A percentile compares a stretch with the other conserved stretches of the same genome.
These are phyloP conservation scores for Pseudognaphalium luteoalbum DNA, from an alignment of 129 eudicot species.

Conservation along the genomic window DNA sequence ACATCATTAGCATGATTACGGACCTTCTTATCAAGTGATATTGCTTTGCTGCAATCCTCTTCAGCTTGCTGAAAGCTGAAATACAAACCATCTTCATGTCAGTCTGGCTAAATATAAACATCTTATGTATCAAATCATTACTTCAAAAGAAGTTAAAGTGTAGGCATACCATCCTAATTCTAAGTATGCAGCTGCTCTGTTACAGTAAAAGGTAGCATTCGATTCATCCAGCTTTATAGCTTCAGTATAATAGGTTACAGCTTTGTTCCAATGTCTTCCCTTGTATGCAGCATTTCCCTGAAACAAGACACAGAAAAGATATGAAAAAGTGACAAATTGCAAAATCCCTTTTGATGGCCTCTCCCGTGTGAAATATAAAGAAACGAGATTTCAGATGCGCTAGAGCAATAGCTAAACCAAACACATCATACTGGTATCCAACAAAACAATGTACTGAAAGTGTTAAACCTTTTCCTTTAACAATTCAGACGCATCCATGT, in stretches of 20 bases:
- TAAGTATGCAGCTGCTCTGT: conserved; percentile 90
- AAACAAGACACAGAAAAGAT: conserved; percentile 1
- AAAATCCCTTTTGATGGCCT: neutral
- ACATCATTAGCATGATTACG: conserved; percentile 17
- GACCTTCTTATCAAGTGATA: conserved; percentile 89
- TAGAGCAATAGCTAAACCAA: conserved; percentile 9
- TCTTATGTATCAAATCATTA: neutral
- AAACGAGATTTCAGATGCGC: neutral
- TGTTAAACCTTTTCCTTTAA: conserved; percentile 74
- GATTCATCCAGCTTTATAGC: conserved; percentile 77
- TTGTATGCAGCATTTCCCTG: conserved; percentile 95
- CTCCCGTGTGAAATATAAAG: neutral
- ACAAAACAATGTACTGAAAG: conserved; percentile 1
- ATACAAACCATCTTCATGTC: conserved; percentile 5
- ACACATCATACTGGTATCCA: neutral
- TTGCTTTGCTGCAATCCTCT: conserved; percentile 85
- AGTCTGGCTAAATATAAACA: conserved; percentile 10
- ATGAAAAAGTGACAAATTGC: neutral
- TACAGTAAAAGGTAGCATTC: conserved; percentile 69
- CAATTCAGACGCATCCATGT: conserved; percentile 83
- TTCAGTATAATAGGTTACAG: conserved; percentile 69
- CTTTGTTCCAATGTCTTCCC: conserved; percentile 76
- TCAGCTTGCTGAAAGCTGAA: conserved; percentile 87
- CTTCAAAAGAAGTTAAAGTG: neutral
- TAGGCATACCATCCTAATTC: conserved; percentile 67